These are phyloP conservation scores for Pisolithus orientalis DNA, from an alignment of 768 basidiomycete genomes.

Conservation along the genomic window DNA sequence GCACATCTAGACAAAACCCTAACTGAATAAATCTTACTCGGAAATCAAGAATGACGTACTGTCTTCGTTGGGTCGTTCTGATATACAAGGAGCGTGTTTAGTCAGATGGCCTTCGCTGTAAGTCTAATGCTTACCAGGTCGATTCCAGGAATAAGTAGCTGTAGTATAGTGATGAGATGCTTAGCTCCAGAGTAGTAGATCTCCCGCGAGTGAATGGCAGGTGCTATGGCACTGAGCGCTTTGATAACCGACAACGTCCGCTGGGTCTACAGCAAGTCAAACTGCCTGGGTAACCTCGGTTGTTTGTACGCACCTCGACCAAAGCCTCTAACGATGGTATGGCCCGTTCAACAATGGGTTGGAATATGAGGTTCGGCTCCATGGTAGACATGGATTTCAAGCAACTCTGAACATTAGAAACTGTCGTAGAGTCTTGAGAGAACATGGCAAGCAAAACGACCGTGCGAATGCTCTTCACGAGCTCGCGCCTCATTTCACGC, in stretches of 20 bases:
- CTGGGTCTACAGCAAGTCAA: constrained; percentile 48
- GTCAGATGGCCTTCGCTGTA: neutral
- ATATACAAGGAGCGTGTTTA: neutral
- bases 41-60: constrained; percentile 63
- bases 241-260: constrained; percentile 88
- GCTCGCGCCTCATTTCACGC: constrained; percentile 68
- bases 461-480: constrained; percentile 76
- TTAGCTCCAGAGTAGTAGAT: constrained; percentile 85
- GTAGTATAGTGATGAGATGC: constrained; percentile 80
- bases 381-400: constrained; percentile 72
- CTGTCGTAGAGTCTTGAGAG: constrained; percentile 75
- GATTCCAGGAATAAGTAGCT: constrained; percentile 86
- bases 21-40: neutral
- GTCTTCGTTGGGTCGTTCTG: constrained; percentile 82
- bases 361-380: constrained; percentile 84
- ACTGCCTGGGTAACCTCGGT: neutral
- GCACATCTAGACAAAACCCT: neutral
- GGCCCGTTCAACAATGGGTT: constrained; percentile 84
- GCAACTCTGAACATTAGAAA: constrained; percentile 74
- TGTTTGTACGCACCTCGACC: constrained; percentile 45
- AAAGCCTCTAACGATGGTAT: constrained; percentile 89
- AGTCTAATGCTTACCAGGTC: constrained; percentile 54
- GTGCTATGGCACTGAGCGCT: constrained; percentile 70
- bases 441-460: constrained; percentile 90
- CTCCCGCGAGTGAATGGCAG: constrained; percentile 69